Evolutionary conservation across 176 grass and related monocot genomes (phyloP), one percentile per base, ranked within the genome.

Genomic region (Ampelocalamus luodianensis): DNA sequence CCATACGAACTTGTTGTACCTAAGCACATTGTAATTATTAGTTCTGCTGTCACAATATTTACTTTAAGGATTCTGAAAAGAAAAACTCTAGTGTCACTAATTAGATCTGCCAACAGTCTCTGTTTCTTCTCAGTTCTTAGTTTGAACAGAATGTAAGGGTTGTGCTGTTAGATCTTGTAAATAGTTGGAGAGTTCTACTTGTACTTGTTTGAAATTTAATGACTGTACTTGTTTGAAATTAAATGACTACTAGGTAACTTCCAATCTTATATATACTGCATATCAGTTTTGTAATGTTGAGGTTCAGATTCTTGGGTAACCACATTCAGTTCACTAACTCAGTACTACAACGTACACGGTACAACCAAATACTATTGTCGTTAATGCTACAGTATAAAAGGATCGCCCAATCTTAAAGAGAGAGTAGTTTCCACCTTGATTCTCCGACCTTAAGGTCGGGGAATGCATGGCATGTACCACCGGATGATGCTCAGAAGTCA

Each of bases 71-170:
- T 49, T 65, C 42, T 22, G 11, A 49, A 6, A 20, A 63, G 32
- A 64, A 65, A 13, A 63, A 70, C n/a, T 44, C 37, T 15, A 26
- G 8, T 78, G n/a, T 29, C 7, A 20, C 13, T 20, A 49, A 50
- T 23, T 51, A 38, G 78, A 82, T 62, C 27, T 23, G 4, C 12
- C 3, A 37, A 49, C 32, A 34, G 27, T n/a, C 18, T 83, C 3
- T 69, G 48, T 81, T 81, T 81, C 46, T 39, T 65, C 6, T 32
- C 70, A 50, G 70, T 18, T 73, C 44, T 51, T 73, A 73, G 45
- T 15, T 18, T 20, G 24, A 51, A 73, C 71, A 73, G 15, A 51
- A 20, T 51, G 26, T 27, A 74, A 51, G n/a, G 16, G 8, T 74
- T 51, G 26, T 53, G 5, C 43, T 51, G 71, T 75, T 12, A 53